Evolutionary conservation across 257 asterid genomes (phyloP).

Genomic region (Marsdenia floribunda): DNA sequence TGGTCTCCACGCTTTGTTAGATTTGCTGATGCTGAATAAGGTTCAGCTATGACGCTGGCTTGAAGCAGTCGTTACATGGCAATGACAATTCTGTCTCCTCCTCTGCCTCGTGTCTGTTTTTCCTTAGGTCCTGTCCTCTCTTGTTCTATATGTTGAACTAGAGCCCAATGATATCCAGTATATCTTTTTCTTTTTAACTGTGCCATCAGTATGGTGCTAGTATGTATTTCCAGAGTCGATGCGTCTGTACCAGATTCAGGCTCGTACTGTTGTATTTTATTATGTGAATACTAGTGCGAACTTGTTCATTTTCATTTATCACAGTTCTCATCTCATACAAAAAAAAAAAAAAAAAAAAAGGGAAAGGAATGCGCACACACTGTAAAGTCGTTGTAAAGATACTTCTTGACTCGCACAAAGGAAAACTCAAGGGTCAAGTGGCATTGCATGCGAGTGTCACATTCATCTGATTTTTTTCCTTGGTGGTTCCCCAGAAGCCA

Average conservation of each 20-base stretch:
- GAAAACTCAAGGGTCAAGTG: neutral
- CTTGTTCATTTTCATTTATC: too few species aligned
- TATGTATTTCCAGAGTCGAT: neutral
- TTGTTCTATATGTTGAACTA: neutral
- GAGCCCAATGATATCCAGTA: neutral
- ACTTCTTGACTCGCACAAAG: too few species aligned
- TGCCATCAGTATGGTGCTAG: neutral
- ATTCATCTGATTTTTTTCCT: neutral
- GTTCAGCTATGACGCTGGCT: neutral
- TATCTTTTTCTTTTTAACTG: neutral
- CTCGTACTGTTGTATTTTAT: too few species aligned
- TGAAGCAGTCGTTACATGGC: neutral
- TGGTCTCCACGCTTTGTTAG: neutral
- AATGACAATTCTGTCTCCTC: neutral
- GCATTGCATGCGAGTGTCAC: neutral
- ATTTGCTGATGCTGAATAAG: constrained; percentile 18
- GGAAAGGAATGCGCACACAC: too few species aligned
- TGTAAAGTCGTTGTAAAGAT: neutral
- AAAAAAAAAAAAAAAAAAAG: too few species aligned
- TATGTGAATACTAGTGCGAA: too few species aligned
- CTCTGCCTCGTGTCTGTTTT: neutral
- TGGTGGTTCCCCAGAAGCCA: neutral
- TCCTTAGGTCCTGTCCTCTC: neutral
- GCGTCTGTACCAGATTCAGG: neutral
- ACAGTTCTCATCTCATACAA: neutral